Conservation (phyloP, 2,329 filamentous ascomycete genomes). For the Fusarium equiseti region DNA sequence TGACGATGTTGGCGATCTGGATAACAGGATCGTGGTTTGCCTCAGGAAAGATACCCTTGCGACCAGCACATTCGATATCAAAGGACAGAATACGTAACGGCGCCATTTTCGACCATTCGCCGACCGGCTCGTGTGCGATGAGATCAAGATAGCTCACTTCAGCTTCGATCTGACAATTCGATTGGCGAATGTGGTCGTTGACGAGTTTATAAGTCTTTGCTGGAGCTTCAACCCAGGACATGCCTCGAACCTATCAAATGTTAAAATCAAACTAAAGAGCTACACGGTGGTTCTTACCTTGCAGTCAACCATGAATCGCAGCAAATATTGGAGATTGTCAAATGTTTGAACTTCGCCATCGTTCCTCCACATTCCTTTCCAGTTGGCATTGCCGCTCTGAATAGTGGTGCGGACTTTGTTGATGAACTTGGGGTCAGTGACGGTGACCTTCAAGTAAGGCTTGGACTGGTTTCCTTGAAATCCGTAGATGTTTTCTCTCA, state of each 20-base stretch:
- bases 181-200: conserved; percentile 75
- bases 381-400: conserved; percentile 83
- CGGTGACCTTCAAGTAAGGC: conserved; percentile 92
- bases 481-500: conserved; percentile 91
- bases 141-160: conserved; percentile 84
- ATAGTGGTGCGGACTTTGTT: conserved; percentile 79
- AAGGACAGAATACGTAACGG: conserved; percentile 93
- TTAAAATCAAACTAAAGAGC: conserved; percentile 30
- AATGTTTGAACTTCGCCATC: conserved; percentile 84
- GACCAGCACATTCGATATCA: conserved; percentile 97
- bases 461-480: conserved; percentile 94
- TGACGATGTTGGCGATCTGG: conserved; percentile 97
- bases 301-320: conserved; percentile 98
- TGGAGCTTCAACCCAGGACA: conserved; percentile 96
- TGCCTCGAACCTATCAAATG: conserved; percentile 77
- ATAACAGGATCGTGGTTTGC: conserved; percentile 93
- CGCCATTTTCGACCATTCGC: conserved; percentile 98
- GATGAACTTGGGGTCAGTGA: conserved; percentile 89
- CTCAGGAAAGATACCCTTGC: conserved; percentile 97
- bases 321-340: conserved; percentile 93
- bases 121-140: conserved; percentile 87
- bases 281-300: conserved; percentile 65
- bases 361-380: conserved; percentile 88
- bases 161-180: conserved; percentile 97
- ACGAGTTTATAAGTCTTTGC: conserved; percentile 79